Percentiles rank a stretch among this genome's conserved stretches.
Evolutionary conservation across 768 basidiomycete species (phyloP).

Genomic region (Botryobasidium botryosum): DNA sequence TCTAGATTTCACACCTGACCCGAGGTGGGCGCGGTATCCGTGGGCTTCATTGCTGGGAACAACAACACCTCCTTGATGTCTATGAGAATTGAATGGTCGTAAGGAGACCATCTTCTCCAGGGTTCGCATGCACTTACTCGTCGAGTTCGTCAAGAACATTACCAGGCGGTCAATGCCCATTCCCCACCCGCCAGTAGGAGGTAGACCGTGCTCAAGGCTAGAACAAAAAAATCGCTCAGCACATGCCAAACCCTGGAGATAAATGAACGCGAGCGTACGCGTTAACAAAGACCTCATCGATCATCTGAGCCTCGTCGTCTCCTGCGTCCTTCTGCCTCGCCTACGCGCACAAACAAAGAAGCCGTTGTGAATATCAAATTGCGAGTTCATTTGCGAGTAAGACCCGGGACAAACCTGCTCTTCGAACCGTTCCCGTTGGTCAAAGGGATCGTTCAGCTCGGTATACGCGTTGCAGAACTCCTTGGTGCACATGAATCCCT

Average conservation of each 20-base stretch:
- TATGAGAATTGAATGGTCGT: constrained; percentile 17
- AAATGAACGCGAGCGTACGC: constrained; percentile 41
- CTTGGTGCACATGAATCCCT: constrained; percentile 95
- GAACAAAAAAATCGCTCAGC: not conserved
- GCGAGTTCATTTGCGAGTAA: too few relatives aligned
- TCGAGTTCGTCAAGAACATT: constrained; percentile 98
- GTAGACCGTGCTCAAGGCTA: constrained; percentile 91
- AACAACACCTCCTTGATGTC: constrained; percentile 94
- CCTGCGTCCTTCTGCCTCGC: constrained; percentile 87
- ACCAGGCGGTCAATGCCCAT: constrained; percentile 90
- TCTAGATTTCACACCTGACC: too few relatives aligned
- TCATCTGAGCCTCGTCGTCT: constrained; percentile 94
- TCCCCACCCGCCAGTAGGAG: constrained; percentile 96
- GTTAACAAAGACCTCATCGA: constrained; percentile 91
- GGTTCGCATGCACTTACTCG: constrained; percentile 35
- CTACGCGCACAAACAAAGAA: constrained; percentile 21
- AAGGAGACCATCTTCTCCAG: not conserved
- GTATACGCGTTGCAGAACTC: constrained; percentile 99
- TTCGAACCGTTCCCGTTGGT: constrained; percentile 88
- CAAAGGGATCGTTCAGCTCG: constrained; percentile 97
- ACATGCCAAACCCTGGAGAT: not conserved
- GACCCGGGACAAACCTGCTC: constrained; percentile 53
- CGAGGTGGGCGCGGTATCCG: constrained; percentile 9
- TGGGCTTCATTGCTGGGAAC: constrained; percentile 96
- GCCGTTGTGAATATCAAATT: too few relatives aligned